These are phyloP conservation scores for Notholithocarpus densiflorus DNA, from an alignment of 306 rosid species.

Conservation along the genomic window DNA sequence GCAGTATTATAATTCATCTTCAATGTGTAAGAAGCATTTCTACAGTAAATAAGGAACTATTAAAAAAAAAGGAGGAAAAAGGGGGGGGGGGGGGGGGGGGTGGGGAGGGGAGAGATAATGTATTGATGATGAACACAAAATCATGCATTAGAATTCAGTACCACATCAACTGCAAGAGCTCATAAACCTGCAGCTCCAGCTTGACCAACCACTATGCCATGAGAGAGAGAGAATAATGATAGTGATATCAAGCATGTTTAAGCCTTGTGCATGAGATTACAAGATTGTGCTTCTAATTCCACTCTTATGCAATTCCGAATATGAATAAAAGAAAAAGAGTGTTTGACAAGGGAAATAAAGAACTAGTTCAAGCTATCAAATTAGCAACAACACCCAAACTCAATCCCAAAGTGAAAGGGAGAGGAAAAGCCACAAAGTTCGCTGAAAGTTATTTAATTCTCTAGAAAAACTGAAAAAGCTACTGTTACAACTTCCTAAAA, in stretches of 20 bases:
- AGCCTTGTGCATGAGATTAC: too few relatives aligned
- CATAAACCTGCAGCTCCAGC: neutral
- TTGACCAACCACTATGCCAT: neutral
- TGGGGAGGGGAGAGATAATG: neutral
- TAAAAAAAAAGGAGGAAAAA: neutral
- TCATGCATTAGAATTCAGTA: neutral
- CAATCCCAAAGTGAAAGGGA: too few relatives aligned
- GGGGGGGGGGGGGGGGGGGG: too few relatives aligned
- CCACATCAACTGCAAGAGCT: neutral
- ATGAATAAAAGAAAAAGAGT: too few relatives aligned
- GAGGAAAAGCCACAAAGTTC: too few relatives aligned
- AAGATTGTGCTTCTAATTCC: neutral
- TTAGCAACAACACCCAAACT: too few relatives aligned
- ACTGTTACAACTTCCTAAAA: too few relatives aligned
- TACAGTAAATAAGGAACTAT: neutral
- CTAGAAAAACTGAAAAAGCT: too few relatives aligned
- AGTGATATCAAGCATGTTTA: too few relatives aligned
- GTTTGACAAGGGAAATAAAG: too few relatives aligned
- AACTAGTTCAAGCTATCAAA: too few relatives aligned
- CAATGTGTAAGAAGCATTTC: conserved; percentile 21
- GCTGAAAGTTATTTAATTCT: too few relatives aligned
- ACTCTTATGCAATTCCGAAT: neutral
- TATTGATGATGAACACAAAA: conserved; percentile 1
- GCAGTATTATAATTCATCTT: conserved; percentile 38
- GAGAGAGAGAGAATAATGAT: neutral